Conservation (phyloP, 2,329 filamentous ascomycete genomes). For the Alternaria triticina region DNA sequence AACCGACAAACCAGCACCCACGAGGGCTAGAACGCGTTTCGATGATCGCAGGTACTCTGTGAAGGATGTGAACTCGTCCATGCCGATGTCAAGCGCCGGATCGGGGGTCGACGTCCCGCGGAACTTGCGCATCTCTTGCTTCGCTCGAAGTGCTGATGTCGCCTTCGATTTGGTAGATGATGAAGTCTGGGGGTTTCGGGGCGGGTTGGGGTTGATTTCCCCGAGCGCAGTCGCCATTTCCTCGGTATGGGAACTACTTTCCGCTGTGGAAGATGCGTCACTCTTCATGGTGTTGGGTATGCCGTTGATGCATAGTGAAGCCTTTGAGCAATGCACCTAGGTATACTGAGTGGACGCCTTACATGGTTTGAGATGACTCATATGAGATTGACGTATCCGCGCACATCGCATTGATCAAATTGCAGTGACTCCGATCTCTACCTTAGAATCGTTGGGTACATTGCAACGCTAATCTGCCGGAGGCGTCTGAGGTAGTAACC, state of each 20-base stretch:
- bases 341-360: neutral
- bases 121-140: neutral
- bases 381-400: neutral
- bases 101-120: neutral
- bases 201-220: neutral
- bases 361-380: neutral
- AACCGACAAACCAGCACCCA: constrained; percentile 32
- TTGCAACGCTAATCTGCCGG: neutral
- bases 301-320: neutral
- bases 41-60: constrained; percentile 8
- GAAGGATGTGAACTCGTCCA: neutral
- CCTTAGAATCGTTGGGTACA: neutral
- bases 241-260: neutral
- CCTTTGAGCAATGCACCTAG: neutral
- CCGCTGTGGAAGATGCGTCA: neutral
- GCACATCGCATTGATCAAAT: neutral
- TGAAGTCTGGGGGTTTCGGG: neutral
- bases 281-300: neutral
- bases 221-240: neutral
- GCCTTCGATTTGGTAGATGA: neutral
- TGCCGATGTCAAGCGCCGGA: neutral
- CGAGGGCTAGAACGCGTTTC: constrained; percentile 26
- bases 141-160: neutral
- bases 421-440: neutral
- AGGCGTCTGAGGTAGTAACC: neutral